A percentile compares a stretch with the other conserved stretches of the same genome.
Conservation (phyloP, 345 rosid species). For the Citrus sinensis region DVS_A1.0 CM039166.1:23193001-23193500, state of each 20-base stretch:
- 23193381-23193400: slow-evolving; percentile 68
- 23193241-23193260: slow-evolving; percentile 58
- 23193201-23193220: slow-evolving; percentile 91
- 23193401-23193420: slow-evolving; percentile 78
- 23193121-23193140: slow-evolving; percentile 84
- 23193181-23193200: slow-evolving; percentile 99
- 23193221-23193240: slow-evolving; percentile 83
- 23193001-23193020: slow-evolving; percentile 87
- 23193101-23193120: slow-evolving; percentile 90
- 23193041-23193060: slow-evolving; percentile 75
- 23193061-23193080: slow-evolving; percentile 62
- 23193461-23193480: slow-evolving; percentile 20
- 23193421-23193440: slow-evolving; percentile 34
- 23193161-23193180: slow-evolving; percentile 96
- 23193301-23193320: slow-evolving; percentile 4
- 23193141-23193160: slow-evolving; percentile 87
- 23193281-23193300: slow-evolving; percentile 37
- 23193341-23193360: slow-evolving; percentile 18
- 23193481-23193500: slow-evolving; percentile 10
- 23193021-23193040: slow-evolving; percentile 72
- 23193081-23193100: slow-evolving; percentile 71
- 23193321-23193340: slow-evolving; percentile 26
- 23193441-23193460: slow-evolving; percentile 39
- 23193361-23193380: slow-evolving; percentile 54
- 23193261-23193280: slow-evolving; percentile 49